A percentile compares a stretch with the other conserved stretches of the same genome.
These are phyloP conservation scores for Trifolium repens DNA, from an alignment of 306 rosid genomes.

Conservation along the genomic window DNA sequence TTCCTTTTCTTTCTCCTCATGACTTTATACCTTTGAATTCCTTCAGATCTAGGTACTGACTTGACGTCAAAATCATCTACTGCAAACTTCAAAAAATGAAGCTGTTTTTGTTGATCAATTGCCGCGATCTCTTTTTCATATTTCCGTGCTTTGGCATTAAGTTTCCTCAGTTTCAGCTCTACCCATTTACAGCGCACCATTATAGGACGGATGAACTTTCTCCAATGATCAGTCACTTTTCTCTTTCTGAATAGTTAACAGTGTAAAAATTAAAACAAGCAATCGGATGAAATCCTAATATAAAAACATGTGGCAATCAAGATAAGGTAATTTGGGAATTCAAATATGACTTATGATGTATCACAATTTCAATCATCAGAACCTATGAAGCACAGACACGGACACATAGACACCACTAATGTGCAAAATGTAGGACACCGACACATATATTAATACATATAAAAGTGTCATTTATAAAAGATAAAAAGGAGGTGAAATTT, in stretches of 20 bases:
- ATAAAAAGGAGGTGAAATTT: neutral
- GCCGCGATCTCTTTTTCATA: slow-evolving; percentile 63
- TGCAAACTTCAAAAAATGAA: slow-evolving; percentile 43
- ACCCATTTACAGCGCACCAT: slow-evolving; percentile 91
- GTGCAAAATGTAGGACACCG: neutral
- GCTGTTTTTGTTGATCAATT: slow-evolving; percentile 53
- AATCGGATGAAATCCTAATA: slow-evolving; percentile 11
- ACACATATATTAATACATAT: neutral
- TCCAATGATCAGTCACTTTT: slow-evolving; percentile 78
- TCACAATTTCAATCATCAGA: slow-evolving; percentile 18
- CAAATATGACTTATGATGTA: neutral
- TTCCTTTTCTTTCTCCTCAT: slow-evolving; percentile 84
- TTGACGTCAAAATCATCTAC: slow-evolving; percentile 57
- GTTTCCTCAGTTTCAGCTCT: slow-evolving; percentile 68
- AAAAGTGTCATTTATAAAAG: too few relatives aligned
- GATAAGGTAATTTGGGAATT: slow-evolving; percentile 2
- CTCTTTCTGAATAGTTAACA: slow-evolving; percentile 63
- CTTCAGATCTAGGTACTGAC: slow-evolving; percentile 58
- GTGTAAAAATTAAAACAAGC: slow-evolving; percentile 27
- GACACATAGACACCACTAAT: neutral
- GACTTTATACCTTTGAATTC: slow-evolving; percentile 48
- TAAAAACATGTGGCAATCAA: slow-evolving; percentile 14
- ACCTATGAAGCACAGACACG: neutral
- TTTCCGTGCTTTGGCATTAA: slow-evolving; percentile 56
- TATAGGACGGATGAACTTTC: slow-evolving; percentile 66